Base-by-base conservation (phyloP, 139 green algal genomes). In the Penium margaritaceum region DNA sequence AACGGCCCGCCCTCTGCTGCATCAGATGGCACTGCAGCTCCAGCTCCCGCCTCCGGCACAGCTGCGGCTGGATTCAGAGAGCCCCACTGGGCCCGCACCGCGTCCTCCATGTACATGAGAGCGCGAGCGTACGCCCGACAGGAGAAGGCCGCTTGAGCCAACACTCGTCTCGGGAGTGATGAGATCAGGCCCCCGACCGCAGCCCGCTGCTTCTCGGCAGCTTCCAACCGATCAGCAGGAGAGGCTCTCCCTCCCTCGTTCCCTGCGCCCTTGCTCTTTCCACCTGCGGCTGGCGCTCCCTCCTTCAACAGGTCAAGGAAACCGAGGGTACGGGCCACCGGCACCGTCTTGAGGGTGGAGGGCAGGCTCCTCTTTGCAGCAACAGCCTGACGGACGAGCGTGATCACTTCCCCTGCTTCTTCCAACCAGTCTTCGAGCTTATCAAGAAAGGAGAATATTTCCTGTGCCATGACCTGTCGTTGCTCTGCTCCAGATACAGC, bases 21-120 rank as follows among this genome's bases (percentile, higher is more conserved):
- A 15, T 29, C 24, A 5, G 24, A n/a, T 24, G 46, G 6, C 32
- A 19, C 15, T 77, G 41, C 60, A 54, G 51, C 5, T 47, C n/a
- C 61, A 47, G 51, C 51, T 17, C 51, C 17, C 29, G 24, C 51
- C 29, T 60, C 19, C 24, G 29, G 6, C 15, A 60, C 51, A 60
- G 47, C 58, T 2, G 73, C 57, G 4, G 75, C 67, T 0, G 89
- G 86, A 78, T 97, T 97, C 21, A 94, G 63, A 3, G 76, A 90
- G 7, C 83, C 85, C 4, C 82, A 81, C 21, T 85, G 70, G 54
- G 72, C 54, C 5, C 91, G 83, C 67, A 95, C 78, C 72, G 90
- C 79, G 0, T 66, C 81, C 84, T 97, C 92, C 75, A 89, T 92
- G 83, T 95, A 92, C 73, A 87, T 86, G 46, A 97, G 82, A 0